Conservation (phyloP, 768 basidiomycete species). For the Boletellus ananiceps region DNA sequence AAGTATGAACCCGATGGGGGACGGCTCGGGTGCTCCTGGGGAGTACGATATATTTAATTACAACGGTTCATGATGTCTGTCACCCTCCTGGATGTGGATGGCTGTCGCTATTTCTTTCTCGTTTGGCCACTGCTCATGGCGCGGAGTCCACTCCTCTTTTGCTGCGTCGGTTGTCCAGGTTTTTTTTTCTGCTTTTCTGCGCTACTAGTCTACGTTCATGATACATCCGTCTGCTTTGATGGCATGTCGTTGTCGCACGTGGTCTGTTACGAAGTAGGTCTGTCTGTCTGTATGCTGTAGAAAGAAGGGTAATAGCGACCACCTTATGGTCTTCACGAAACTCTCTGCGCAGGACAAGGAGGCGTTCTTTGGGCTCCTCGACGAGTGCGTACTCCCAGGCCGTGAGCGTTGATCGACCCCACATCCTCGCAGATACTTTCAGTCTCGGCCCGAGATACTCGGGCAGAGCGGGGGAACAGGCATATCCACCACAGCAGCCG, state of each 20-base stretch:
- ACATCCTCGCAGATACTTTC: conserved; percentile 55
- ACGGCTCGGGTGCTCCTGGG: conserved; percentile 33
- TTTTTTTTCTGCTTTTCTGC: conserved; percentile 3
- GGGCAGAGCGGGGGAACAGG: conserved; percentile 24
- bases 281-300: conserved; percentile 33
- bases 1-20: conserved; percentile 39
- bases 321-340: conserved; percentile 72
- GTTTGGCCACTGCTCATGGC: conserved; percentile 27
- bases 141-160: conserved; percentile 5
- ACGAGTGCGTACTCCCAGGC: conserved; percentile 50
- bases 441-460: conserved; percentile 64
- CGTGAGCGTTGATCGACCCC: conserved; percentile 1
- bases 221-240: conserved; percentile 12
- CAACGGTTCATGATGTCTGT: conserved; percentile 37
- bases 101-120: conserved; percentile 16
- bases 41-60: conserved; percentile 63
- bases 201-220: conserved; percentile 17
- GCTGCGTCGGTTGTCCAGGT: conserved; percentile 6
- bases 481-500: conserved; percentile 28
- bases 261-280: conserved; percentile 24
- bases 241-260: conserved; percentile 17
- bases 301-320: neutral
- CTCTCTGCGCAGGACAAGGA: conserved; percentile 66
- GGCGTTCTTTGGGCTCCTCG: conserved; percentile 75
- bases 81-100: conserved; percentile 17